Base-by-base conservation (phyloP, 164 flowering plant genomes). In the Vitis riparia region DNA sequence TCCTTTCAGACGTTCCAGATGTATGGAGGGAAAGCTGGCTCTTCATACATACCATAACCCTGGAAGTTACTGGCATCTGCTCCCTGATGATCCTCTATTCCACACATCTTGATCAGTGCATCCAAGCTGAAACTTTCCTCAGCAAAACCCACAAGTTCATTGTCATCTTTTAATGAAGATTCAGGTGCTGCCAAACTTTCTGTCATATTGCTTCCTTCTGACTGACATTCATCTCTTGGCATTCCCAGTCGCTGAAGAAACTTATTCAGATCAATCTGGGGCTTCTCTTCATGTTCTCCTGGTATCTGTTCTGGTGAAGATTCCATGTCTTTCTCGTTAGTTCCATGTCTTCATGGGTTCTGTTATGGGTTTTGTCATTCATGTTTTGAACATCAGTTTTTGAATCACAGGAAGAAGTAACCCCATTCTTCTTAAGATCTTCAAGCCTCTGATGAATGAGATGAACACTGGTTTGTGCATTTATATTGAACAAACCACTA, bases 391-490 rank as follows among this genome's bases (percentile, higher is more conserved):
- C 55, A 27, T 67, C 73, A 52, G 68, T 27, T 61, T 66, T 78
- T 14, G 77, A 69, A 17, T 75, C 85, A 53, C 69, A 62, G 57
- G 79, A 73, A 11, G 89, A 74, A 16, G 86, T 59, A 49, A 68
- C 63, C 3, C 71, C 82, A 30, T 75, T 87, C 69, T 83, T 84
- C 87, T 90, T 87, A 62, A 95, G 85, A 49, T 90, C 93, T 69
- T 95, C 84, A n/a, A 95, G 91, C 77, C 89, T 87, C 73, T 95
- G 99, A 75, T 93, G 98, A 71, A 95, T 95, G 67, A 88, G 87
- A 75, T 90, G 97, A 52, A 95, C 94, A 71, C 87, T 91, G 48
- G 91, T 93, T 68, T 92, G 98, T 16, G 92, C 98, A 69, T 86
- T 90, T 30, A 92, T 59, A 56, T 95, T 95, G n/a, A 95, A 94